These are phyloP conservation scores for Emmonsia crescens DNA, from an alignment of 2,329 filamentous ascomycete genomes.

Conservation along the genomic window DNA sequence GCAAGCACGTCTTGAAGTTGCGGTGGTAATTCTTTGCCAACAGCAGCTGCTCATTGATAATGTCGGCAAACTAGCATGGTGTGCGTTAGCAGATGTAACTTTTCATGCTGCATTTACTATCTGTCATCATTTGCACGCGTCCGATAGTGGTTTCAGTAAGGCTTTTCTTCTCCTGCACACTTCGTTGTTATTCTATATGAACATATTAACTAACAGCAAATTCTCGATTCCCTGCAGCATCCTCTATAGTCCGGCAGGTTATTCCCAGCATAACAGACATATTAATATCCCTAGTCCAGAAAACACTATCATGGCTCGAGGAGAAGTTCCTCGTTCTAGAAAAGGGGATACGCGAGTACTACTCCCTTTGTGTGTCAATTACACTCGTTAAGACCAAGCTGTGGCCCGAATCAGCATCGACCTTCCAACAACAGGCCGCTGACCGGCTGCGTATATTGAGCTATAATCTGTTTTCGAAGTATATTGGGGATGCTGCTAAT, in stretches of 20 bases:
- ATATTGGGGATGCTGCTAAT: conserved; percentile 14
- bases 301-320: conserved; percentile 12
- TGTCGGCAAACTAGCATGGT: conserved; percentile 22
- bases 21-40: conserved; percentile 27
- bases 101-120: conserved; percentile 28
- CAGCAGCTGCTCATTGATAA: conserved; percentile 26
- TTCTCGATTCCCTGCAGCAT: conserved; percentile 5
- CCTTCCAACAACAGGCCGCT: conserved; percentile 18
- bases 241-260: conserved; percentile 9
- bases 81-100: conserved; percentile 26
- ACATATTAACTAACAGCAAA: not conserved
- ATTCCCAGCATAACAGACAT: conserved; percentile 9
- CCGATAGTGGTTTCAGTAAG: conserved; percentile 18
- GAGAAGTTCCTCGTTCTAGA: conserved; percentile 14
- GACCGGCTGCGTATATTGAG: conserved; percentile 27
- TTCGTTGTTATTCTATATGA: not conserved
- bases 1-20: conserved; percentile 26
- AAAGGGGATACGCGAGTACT: conserved; percentile 17
- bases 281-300: conserved; percentile 14
- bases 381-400: conserved; percentile 14
- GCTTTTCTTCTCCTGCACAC: not conserved
- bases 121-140: conserved; percentile 26
- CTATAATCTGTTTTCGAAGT: conserved; percentile 24
- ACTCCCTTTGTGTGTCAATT: conserved; percentile 12
- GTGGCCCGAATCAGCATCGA: conserved; percentile 7